These are phyloP conservation scores for Delphinella strobiligena DNA, from an alignment of 2,329 filamentous ascomycete genomes.

Conservation along the genomic window DNA sequence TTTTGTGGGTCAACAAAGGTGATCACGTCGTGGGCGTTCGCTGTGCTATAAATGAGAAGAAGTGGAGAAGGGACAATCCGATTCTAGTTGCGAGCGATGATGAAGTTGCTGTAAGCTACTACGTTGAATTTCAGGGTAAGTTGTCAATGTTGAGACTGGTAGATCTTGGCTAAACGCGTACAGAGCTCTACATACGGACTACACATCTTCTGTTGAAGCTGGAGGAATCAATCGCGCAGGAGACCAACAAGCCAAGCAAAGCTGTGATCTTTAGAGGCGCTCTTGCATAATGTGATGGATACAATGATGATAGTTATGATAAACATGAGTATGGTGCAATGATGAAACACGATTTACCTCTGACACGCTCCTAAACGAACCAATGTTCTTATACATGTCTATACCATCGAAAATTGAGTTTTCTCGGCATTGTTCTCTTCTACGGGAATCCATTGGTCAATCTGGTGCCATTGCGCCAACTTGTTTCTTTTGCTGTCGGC, in stretches of 20 bases:
- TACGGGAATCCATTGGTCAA: no score
- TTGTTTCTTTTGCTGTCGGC: no score
- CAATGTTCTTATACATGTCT: no score
- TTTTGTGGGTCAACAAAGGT: conserved; percentile 57
- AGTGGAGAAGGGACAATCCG: conserved; percentile 34
- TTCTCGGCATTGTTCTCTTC: no score
- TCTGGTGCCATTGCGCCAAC: no score
- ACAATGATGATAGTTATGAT: no score
- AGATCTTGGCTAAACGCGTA: neutral
- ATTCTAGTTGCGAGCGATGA: conserved; percentile 48
- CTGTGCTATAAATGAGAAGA: conserved; percentile 49
- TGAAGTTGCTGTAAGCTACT: conserved; percentile 56
- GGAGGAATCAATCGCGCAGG: conserved; percentile 34
- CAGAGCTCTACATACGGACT: conserved; percentile 57
- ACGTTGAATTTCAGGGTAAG: conserved; percentile 60
- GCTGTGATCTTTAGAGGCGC: neutral
- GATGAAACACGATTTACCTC: no score
- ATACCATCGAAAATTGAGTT: no score
- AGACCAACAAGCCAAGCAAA: neutral
- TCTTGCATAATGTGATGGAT: no score
- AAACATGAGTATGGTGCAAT: no score
- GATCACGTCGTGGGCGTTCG: conserved; percentile 53
- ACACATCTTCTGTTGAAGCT: conserved; percentile 51
- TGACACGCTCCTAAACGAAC: no score
- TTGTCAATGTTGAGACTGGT: conserved; percentile 6